These are phyloP conservation scores for Aaosphaeria arxii DNA, from an alignment of 2,329 filamentous ascomycete species.

Conservation along the genomic window DNA sequence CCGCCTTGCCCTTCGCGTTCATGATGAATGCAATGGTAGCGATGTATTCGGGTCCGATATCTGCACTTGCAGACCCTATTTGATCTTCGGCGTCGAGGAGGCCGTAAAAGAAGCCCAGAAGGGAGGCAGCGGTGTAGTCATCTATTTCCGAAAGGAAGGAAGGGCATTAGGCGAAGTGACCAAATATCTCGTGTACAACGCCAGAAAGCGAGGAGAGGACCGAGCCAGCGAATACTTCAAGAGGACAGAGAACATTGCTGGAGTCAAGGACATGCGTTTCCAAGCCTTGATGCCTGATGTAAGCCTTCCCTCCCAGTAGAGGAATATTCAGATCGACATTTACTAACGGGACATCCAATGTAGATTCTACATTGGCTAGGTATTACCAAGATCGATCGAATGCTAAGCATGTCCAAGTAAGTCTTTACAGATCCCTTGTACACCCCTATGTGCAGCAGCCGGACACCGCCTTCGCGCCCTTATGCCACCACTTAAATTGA, in stretches of 20 bases:
- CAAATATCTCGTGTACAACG: conserved; percentile 81
- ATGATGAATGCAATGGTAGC: conserved; percentile 89
- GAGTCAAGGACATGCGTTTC: conserved; percentile 95
- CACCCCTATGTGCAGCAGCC: too few species aligned
- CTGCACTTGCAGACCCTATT: conserved; percentile 91
- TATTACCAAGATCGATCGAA: conserved; percentile 96
- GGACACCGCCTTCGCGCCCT: not conserved
- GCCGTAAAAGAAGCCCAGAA: conserved; percentile 96
- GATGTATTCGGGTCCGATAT: conserved; percentile 98
- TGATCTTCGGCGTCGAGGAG: conserved; percentile 96
- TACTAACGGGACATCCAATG: not conserved
- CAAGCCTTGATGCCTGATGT: conserved; percentile 93
- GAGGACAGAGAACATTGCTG: conserved; percentile 96
- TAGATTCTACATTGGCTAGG: conserved; percentile 92
- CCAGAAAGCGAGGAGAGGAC: conserved; percentile 71
- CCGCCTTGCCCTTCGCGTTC: conserved; percentile 78
- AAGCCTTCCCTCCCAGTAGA: conserved; percentile 9
- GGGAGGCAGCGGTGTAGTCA: conserved; percentile 89
- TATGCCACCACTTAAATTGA: not conserved
- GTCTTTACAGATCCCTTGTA: conserved; percentile 20
- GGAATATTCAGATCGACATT: not conserved
- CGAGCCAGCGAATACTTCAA: conserved; percentile 90
- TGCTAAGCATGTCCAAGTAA: conserved; percentile 97
- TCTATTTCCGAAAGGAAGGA: conserved; percentile 98
- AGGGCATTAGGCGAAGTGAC: conserved; percentile 92